Evolutionary conservation across 139 green algal species (phyloP).

Genomic region (Mesotaenium endlicherianum): DNA sequence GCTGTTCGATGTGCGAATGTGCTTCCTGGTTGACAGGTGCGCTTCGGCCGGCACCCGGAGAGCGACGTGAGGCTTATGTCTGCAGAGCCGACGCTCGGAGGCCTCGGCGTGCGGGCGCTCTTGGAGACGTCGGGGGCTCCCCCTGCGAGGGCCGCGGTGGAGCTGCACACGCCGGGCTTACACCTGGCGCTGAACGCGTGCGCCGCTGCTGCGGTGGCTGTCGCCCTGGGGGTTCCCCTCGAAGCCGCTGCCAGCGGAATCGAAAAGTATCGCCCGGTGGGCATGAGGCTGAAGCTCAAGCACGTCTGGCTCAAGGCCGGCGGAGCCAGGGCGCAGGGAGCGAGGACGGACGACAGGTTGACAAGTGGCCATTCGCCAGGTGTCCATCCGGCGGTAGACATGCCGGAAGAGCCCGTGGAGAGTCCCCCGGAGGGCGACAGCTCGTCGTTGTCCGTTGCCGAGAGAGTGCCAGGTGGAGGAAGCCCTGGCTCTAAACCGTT

Average conservation of each 20-base stretch:
- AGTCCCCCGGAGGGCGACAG: neutral
- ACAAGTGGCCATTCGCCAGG: no score
- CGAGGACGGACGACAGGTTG: neutral
- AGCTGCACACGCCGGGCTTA: slow-evolving; percentile 26
- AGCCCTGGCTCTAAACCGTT: no score
- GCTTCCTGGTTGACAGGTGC: no score
- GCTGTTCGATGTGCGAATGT: no score
- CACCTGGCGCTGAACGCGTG: slow-evolving; percentile 19
- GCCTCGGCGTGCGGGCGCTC: neutral
- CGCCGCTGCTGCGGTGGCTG: slow-evolving; percentile 28
- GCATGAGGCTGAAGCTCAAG: slow-evolving; percentile 16
- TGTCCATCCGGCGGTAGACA: no score
- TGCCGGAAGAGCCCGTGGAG: neutral
- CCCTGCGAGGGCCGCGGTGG: neutral
- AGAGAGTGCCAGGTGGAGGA: no score
- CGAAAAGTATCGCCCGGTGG: slow-evolving; percentile 11
- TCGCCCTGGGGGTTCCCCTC: slow-evolving; percentile 19
- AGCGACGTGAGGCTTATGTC: slow-evolving; percentile 6
- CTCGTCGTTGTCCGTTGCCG: no score
- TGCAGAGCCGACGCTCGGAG: neutral
- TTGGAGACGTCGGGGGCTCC: neutral
- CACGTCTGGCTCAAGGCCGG: neutral
- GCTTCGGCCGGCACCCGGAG: neutral
- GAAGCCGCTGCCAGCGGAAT: slow-evolving; percentile 9
- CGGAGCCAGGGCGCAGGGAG: neutral